Evolutionary conservation across 2,329 filamentous ascomycete species (phyloP).

Genomic region (Colletotrichum tabaci): DNA sequence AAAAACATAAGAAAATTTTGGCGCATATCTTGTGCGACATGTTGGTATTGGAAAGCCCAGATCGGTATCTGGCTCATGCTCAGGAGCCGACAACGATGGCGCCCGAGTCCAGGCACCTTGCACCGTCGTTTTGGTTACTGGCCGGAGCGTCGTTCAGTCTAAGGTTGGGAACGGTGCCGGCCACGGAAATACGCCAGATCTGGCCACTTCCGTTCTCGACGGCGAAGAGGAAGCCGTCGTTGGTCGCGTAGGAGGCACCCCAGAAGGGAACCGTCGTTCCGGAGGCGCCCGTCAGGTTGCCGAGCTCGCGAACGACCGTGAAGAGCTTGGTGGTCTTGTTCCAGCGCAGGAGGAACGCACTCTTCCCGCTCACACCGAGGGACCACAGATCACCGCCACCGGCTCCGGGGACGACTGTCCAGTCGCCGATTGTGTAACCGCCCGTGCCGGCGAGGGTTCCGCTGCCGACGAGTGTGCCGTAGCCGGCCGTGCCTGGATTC

Average conservation of each 20-base stretch:
- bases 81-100: not conserved
- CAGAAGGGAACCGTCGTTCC: slow-evolving; percentile 26
- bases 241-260: slow-evolving; percentile 44
- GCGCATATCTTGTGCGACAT: not conserved
- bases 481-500: slow-evolving; percentile 42
- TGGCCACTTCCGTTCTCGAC: slow-evolving; percentile 44
- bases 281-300: slow-evolving; percentile 29
- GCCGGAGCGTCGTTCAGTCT: slow-evolving; percentile 5
- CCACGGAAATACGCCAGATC: slow-evolving; percentile 45
- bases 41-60: no score
- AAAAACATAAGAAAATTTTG: not conserved
- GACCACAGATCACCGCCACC: slow-evolving; percentile 42
- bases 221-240: slow-evolving; percentile 42
- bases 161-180: not conserved
- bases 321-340: slow-evolving; percentile 29
- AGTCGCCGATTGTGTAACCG: slow-evolving; percentile 40
- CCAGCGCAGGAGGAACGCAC: slow-evolving; percentile 40
- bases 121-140: slow-evolving; percentile 33
- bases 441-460: slow-evolving; percentile 16
- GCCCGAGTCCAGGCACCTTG: slow-evolving; percentile 35
- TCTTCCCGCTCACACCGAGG: slow-evolving; percentile 32
- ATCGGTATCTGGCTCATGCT: not conserved
- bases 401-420: slow-evolving; percentile 43
- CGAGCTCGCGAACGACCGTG: slow-evolving; percentile 34
- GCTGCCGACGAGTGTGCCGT: slow-evolving; percentile 26